A percentile compares a stretch with the other conserved stretches of the same genome.
phyloP scores from a whole-genome alignment of 306 rosid genomes.

The Mucuna pruriens region DNA sequence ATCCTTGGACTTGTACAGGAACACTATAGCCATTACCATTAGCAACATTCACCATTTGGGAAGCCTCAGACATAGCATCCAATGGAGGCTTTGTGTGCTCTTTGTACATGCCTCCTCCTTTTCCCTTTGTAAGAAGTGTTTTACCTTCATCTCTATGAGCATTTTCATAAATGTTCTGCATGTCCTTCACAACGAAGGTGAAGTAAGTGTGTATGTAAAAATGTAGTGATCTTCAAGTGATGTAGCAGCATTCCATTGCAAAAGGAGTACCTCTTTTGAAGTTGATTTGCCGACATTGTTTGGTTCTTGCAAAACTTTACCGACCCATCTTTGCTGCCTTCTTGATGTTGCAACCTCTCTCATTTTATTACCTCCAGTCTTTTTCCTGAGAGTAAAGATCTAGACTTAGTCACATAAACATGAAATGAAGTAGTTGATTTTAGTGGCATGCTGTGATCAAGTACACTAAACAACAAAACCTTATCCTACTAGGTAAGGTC shows the following conservation, averaged over 20 bases:
- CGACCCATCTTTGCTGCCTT: conserved; percentile 61
- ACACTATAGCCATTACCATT: conserved; percentile 52
- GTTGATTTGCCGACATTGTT: conserved; percentile 39
- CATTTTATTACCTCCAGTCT: conserved; percentile 51
- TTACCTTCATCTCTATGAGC: conserved; percentile 47
- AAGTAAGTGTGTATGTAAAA: conserved; percentile 11
- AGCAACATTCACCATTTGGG: conserved; percentile 38
- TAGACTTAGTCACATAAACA: background rate
- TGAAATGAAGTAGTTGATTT: background rate
- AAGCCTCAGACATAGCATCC: conserved; percentile 64
- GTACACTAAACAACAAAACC: background rate
- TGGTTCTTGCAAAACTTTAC: conserved; percentile 58
- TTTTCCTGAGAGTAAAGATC: conserved; percentile 58
- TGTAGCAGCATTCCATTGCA: background rate
- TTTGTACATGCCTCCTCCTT: conserved; percentile 43
- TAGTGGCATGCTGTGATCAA: background rate
- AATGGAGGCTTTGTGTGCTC: conserved; percentile 47
- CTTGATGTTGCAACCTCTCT: conserved; percentile 61
- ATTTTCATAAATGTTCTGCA: conserved; percentile 44
- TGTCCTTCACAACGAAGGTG: conserved; percentile 43
- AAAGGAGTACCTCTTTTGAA: conserved; percentile 61
- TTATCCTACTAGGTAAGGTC: background rate
- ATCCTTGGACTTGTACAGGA: conserved; percentile 55
- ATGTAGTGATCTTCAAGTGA: background rate
- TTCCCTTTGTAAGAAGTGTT: conserved; percentile 41